phyloP scores from a whole-genome alignment of 2,329 filamentous ascomycete species.

The Fusarium chlamydosporum region DNA sequence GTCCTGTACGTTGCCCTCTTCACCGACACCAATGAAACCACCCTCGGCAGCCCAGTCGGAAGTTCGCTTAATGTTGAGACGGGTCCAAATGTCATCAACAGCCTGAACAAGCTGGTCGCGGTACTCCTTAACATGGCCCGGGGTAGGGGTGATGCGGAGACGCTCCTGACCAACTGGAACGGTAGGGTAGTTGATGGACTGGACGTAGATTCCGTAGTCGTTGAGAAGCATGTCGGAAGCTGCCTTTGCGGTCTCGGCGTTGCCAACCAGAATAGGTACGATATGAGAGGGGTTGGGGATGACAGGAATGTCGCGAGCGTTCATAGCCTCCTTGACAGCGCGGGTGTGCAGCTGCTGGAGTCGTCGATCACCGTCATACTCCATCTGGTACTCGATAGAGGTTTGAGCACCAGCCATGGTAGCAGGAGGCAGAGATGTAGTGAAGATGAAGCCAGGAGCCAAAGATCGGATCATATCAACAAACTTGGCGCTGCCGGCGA shows the following conservation, averaged over 20 bases:
- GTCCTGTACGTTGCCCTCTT: slow-evolving; percentile 71
- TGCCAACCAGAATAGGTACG: slow-evolving; percentile 91
- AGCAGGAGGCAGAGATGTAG: slow-evolving; percentile 93
- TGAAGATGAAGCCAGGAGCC: slow-evolving; percentile 98
- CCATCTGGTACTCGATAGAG: slow-evolving; percentile 94
- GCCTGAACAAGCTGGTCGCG: slow-evolving; percentile 88
- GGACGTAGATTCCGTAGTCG: slow-evolving; percentile 95
- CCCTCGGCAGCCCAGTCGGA: slow-evolving; percentile 92
- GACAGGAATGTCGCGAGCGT: slow-evolving; percentile 87
- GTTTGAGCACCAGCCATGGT: slow-evolving; percentile 95
- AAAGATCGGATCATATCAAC: slow-evolving; percentile 95
- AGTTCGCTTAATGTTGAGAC: slow-evolving; percentile 91
- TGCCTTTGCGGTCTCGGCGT: slow-evolving; percentile 90
- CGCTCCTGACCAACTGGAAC: slow-evolving; percentile 98
- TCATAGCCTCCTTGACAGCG: slow-evolving; percentile 88
- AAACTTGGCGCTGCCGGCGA: slow-evolving; percentile 87
- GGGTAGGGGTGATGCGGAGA: slow-evolving; percentile 94
- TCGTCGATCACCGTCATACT: slow-evolving; percentile 85
- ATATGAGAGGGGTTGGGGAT: slow-evolving; percentile 99
- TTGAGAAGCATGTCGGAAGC: slow-evolving; percentile 93
- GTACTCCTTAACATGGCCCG: slow-evolving; percentile 87
- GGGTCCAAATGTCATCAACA: slow-evolving; percentile 88
- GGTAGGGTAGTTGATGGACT: slow-evolving; percentile 99
- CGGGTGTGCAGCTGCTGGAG: slow-evolving; percentile 97
- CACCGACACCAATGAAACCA: slow-evolving; percentile 94